A percentile compares a stretch with the other conserved stretches of the same genome.
Conservation (phyloP, 768 basidiomycete species). For the Kwoniella sp. region DNA sequence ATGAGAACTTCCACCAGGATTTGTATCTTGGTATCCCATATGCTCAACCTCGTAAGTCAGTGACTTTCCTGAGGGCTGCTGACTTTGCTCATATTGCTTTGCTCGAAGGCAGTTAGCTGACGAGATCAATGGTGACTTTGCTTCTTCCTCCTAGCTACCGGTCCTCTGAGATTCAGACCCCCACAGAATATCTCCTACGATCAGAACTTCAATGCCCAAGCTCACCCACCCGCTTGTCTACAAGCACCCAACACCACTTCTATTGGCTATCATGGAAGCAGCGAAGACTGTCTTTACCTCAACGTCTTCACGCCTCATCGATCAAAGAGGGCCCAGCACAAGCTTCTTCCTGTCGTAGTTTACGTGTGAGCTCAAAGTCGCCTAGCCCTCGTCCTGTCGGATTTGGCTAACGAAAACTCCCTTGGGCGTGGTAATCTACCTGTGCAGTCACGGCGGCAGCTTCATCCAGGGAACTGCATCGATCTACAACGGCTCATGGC, state of each 20-base stretch:
- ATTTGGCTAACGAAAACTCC: too few relatives aligned
- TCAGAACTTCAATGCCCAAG: constrained; percentile 27
- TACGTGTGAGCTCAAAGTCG: too few relatives aligned
- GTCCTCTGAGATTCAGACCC: too few relatives aligned
- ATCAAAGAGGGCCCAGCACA: constrained; percentile 8
- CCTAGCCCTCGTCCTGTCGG: too few relatives aligned
- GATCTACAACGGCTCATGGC: constrained; percentile 53
- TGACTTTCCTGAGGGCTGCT: too few relatives aligned
- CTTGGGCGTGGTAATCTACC: too few relatives aligned
- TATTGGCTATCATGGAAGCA: constrained; percentile 21
- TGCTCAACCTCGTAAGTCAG: constrained; percentile 43
- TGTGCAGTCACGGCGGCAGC: constrained; percentile 57
- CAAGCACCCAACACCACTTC: constrained; percentile 28
- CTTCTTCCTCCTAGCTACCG: too few relatives aligned
- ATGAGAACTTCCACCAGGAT: constrained; percentile 22
- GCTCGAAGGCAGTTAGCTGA: too few relatives aligned
- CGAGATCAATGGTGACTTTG: too few relatives aligned
- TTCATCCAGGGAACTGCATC: constrained; percentile 51
- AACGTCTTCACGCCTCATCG: constrained; percentile 60
- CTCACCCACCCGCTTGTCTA: constrained; percentile 43
- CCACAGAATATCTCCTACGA: constrained; percentile 13
- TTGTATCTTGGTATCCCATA: constrained; percentile 51
- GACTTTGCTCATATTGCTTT: neutral
- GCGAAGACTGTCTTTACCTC: constrained; percentile 61
- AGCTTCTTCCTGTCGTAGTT: neutral